Conservation (phyloP, 1,284 basidiomycete genomes). For the Microbotryum lychnidis-dioicae region DNA sequence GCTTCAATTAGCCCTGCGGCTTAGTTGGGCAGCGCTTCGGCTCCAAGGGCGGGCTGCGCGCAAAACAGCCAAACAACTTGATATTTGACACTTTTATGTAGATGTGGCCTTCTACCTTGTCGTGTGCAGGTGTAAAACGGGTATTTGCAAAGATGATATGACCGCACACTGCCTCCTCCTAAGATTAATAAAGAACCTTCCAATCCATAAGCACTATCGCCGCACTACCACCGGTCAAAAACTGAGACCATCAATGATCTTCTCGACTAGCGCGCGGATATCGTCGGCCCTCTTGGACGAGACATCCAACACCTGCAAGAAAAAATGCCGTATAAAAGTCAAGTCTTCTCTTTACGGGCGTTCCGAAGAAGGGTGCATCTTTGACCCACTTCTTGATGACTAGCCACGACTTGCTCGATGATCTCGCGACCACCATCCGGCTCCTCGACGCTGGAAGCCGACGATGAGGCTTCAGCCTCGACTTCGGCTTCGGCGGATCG, state of each 20-base stretch:
- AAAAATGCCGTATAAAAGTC: neutral
- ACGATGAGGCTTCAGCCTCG: constrained; percentile 11
- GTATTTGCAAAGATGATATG: too few relatives aligned
- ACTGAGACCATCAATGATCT: neutral
- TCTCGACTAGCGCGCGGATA: constrained; percentile 25
- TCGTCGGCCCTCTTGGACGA: constrained; percentile 22
- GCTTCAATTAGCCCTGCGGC: too few relatives aligned
- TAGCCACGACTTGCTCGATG: constrained; percentile 16
- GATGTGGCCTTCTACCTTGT: too few relatives aligned
- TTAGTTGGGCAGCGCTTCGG: too few relatives aligned
- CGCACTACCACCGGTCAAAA: neutral
- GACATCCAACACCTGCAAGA: constrained; percentile 18
- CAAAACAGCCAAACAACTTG: too few relatives aligned
- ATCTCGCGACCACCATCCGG: neutral
- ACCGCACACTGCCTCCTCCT: neutral
- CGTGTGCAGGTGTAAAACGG: too few relatives aligned
- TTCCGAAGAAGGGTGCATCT: neutral
- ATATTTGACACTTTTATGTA: too few relatives aligned
- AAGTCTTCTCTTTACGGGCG: neutral
- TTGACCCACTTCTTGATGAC: constrained; percentile 24
- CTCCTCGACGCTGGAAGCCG: neutral
- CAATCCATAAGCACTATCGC: neutral
- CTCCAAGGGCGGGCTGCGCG: too few relatives aligned
- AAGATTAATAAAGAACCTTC: neutral
- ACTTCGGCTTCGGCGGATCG: constrained; percentile 27